phyloP scores from a whole-genome alignment of 768 basidiomycete genomes.

The Tephrocybe rancida region DNA sequence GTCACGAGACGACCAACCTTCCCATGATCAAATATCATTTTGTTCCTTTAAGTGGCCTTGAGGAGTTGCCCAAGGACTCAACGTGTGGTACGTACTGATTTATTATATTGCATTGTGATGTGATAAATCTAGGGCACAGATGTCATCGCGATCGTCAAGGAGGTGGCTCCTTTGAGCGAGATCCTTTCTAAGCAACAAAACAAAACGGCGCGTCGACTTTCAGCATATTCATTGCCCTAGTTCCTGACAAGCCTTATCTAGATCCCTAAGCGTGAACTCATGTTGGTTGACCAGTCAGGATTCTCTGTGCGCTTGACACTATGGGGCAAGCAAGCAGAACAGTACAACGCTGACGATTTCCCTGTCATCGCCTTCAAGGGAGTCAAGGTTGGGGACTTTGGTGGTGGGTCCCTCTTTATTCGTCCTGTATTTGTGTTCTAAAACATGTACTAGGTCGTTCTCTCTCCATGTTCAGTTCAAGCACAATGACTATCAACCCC shows the following conservation, averaged over 20 bases:
- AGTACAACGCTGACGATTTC: conserved; percentile 56
- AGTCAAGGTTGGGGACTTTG: conserved; percentile 91
- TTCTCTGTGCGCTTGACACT: conserved; percentile 84
- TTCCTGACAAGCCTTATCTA: conserved; percentile 27
- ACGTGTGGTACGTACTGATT: conserved; percentile 69
- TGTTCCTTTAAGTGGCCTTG: conserved; percentile 61
- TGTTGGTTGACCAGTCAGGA: conserved; percentile 81
- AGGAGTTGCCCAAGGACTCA: conserved; percentile 73
- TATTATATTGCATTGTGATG: background rate
- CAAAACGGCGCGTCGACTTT: conserved; percentile 50
- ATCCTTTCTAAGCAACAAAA: conserved; percentile 77
- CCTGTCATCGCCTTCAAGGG: conserved; percentile 93
- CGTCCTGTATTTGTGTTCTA: background rate
- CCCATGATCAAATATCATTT: conserved; percentile 89
- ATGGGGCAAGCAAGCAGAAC: conserved; percentile 96
- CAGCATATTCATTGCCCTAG: background rate
- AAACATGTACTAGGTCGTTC: conserved; percentile 60
- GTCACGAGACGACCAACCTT: conserved; percentile 72
- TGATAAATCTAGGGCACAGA: conserved; percentile 48
- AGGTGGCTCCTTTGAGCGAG: conserved; percentile 65
- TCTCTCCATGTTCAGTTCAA: conserved; percentile 81
- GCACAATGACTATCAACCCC: conserved; percentile 83
- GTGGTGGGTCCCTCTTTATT: conserved; percentile 47
- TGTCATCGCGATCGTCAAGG: conserved; percentile 86
- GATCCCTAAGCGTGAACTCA: conserved; percentile 89